These are phyloP conservation scores for Monosporascus sp. DNA, from an alignment of 2,329 filamentous ascomycete species.

Conservation along the genomic window DNA sequence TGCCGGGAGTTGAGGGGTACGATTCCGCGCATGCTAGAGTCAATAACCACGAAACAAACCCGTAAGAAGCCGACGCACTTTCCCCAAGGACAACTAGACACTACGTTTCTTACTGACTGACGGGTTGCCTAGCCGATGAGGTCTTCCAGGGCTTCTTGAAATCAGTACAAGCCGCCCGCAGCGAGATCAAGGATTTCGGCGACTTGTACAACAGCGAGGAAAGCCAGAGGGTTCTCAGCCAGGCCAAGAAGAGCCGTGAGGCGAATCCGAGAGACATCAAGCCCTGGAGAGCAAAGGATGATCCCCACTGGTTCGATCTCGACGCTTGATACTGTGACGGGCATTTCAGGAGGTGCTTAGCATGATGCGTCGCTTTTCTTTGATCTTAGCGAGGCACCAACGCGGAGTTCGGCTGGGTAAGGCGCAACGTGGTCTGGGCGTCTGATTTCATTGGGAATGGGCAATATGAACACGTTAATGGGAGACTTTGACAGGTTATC, in stretches of 20 bases:
- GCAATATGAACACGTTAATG: no score
- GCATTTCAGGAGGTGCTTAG: no score
- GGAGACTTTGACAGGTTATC: no score
- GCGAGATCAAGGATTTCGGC: slow-evolving; percentile 48
- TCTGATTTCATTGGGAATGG: no score
- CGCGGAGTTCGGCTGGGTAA: no score
- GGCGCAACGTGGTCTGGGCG: no score
- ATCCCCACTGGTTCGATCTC: slow-evolving; percentile 51
- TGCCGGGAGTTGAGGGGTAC: slow-evolving; percentile 42
- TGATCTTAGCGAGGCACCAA: no score
- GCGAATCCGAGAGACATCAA: slow-evolving; percentile 52
- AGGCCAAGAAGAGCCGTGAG: slow-evolving; percentile 47
- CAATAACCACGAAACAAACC: slow-evolving; percentile 44
- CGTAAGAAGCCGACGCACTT: slow-evolving; percentile 34
- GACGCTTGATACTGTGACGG: not conserved
- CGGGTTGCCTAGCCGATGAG: slow-evolving; percentile 40
- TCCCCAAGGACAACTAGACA: not conserved
- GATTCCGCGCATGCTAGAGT: slow-evolving; percentile 46
- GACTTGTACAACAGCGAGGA: slow-evolving; percentile 41
- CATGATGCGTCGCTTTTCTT: no score
- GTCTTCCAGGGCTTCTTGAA: slow-evolving; percentile 43
- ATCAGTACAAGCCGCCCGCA: slow-evolving; percentile 40
- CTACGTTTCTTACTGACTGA: not conserved
- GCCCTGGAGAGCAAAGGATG: slow-evolving; percentile 53
- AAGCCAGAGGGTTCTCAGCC: slow-evolving; percentile 45